Base-by-base conservation (phyloP, 495 filamentous ascomycete genomes). In the Trichoderma reesei region DNA sequence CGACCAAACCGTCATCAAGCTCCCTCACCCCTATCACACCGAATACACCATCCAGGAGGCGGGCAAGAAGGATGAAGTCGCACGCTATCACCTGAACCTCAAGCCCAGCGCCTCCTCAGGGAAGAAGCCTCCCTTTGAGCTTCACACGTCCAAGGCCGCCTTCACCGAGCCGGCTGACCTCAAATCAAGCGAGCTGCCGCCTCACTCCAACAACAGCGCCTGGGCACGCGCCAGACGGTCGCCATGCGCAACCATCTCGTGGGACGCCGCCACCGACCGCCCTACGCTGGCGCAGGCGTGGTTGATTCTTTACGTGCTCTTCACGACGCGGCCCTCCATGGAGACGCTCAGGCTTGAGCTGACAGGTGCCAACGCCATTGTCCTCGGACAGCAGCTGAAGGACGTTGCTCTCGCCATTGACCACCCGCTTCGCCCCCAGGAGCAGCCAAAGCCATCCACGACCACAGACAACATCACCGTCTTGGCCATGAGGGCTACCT, bases 271-370 rank as follows among this genome's bases (percentile, higher is more conserved):
- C 1, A 61, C 14, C 2, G 59, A 61, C 36, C 36, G 36, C 18
- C 83, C 85, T 11, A 80, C 82, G 0, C 67, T 83, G 31, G 84
- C 74, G 6, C 85, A 88, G 66, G 76, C 86, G 44, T 88, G 86
- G 86, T 80, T 86, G 16, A 69, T 83, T 42, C 68, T 85, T 34
- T 86, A 88, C 69, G 79, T 83, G 31, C 73, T 84, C 48, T 84
- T 84, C 72, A 80, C 84, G 26, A 68, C 82, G 9, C 77, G 82
- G 26, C 82, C 82, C 0, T 68, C 74, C 39, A 72, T 78, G 18
- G 86, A 88, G 68, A 78, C 76, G 34, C 76, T 87, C 67, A 79
- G 83, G 10, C 74, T 86, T 11, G 65, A 72, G 6, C 72, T 85
- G 37, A 61, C 61, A 10, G 81, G 83, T 5, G 36, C 74, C 38